phyloP scores from a whole-genome alignment of 345 rosid species.

The Brassica incana region DNA sequence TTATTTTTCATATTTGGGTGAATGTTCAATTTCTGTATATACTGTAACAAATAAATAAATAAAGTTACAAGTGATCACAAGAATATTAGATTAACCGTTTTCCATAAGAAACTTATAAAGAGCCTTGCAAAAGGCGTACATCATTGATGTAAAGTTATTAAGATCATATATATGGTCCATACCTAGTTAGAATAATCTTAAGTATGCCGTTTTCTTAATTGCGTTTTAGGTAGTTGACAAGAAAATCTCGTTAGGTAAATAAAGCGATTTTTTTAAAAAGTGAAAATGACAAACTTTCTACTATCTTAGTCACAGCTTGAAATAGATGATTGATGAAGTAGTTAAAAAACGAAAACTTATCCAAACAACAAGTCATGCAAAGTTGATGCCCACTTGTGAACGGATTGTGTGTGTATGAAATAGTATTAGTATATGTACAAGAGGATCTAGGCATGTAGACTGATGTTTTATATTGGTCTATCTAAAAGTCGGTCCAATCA shows the following conservation, averaged over 20 bases:
- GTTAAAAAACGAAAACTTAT: slow-evolving; percentile 23
- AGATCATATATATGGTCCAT: not conserved
- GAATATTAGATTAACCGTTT: not conserved
- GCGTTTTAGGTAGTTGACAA: slow-evolving; percentile 24
- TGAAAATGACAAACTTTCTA: slow-evolving; percentile 17
- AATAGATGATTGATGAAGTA: slow-evolving; percentile 21
- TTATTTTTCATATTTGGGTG: not conserved
- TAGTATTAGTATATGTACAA: slow-evolving; percentile 12
- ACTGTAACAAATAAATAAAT: not conserved
- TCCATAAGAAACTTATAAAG: not conserved
- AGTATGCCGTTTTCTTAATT: not conserved
- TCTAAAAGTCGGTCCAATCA: slow-evolving; percentile 28
- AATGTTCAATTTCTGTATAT: not conserved
- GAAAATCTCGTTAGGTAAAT: slow-evolving; percentile 18
- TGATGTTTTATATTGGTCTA: slow-evolving; percentile 23
- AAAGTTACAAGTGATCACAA: not conserved
- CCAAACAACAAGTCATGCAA: slow-evolving; percentile 31
- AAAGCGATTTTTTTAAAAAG: slow-evolving; percentile 5
- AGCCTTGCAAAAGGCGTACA: not conserved
- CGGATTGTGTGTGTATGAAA: slow-evolving; percentile 22
- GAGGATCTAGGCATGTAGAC: slow-evolving; percentile 16
- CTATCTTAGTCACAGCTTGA: slow-evolving; percentile 20
- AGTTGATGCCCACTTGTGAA: slow-evolving; percentile 29
- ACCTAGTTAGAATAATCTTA: not conserved
- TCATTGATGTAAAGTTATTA: not conserved